Conservation (phyloP, 306 rosid species). For the Gastrolobium bilobum region DNA sequence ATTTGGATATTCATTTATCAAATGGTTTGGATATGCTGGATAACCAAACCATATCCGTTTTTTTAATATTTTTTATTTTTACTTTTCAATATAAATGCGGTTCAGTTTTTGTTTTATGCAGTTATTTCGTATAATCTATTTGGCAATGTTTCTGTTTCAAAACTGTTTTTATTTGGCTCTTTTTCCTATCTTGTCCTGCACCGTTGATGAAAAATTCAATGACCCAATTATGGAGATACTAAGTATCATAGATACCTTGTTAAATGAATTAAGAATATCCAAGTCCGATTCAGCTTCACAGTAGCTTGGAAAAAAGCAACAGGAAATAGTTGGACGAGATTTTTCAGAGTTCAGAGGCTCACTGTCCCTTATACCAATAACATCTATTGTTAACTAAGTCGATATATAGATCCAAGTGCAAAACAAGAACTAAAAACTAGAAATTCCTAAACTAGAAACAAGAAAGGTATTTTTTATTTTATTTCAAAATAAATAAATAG, state of each 20-base stretch:
- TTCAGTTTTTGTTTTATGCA: too few relatives aligned
- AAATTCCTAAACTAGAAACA: too few relatives aligned
- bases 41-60: too few relatives aligned
- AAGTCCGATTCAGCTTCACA: constrained; percentile 12
- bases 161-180: constrained; percentile 23
- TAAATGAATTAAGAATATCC: neutral
- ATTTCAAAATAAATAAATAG: too few relatives aligned
- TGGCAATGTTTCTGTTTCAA: constrained; percentile 12
- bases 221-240: neutral
- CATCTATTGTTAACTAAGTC: neutral
- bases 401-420: neutral
- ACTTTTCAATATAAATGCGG: too few relatives aligned
- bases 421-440: neutral
- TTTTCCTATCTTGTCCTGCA: constrained; percentile 18
- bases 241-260: neutral
- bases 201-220: constrained; percentile 28
- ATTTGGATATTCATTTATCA: too few relatives aligned
- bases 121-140: neutral
- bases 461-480: too few relatives aligned
- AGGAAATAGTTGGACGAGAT: neutral
- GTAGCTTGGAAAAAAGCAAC: neutral
- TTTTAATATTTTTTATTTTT: too few relatives aligned
- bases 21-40: too few relatives aligned
- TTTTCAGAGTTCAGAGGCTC: neutral
- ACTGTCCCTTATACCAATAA: neutral